Conservation (phyloP, 2,329 filamentous ascomycete genomes). For the Penicillium fuscoglaucum region DNA sequence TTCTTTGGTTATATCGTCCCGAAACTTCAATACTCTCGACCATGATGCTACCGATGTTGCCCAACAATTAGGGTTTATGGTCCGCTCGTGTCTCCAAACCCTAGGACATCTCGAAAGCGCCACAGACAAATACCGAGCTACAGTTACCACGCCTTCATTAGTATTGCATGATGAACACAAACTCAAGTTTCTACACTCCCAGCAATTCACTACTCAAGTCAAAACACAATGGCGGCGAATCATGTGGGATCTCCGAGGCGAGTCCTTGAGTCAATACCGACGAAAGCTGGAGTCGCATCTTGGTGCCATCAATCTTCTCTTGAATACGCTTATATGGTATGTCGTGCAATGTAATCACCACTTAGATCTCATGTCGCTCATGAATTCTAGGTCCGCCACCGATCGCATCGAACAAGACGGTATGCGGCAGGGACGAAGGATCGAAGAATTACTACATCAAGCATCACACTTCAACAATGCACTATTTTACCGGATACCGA, state of each 20-base stretch:
- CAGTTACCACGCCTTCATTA: not conserved
- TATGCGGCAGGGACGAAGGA: not conserved
- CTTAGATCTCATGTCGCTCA: not conserved
- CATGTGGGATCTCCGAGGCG: slow-evolving; percentile 3
- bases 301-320: not conserved
- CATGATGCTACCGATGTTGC: not conserved
- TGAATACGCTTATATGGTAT: slow-evolving; percentile 3
- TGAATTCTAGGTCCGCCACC: not conserved
- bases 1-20: not conserved
- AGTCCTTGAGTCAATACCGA: slow-evolving; percentile 4
- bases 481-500: not conserved
- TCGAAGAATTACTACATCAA: not conserved
- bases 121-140: not conserved
- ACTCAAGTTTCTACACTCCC: not conserved
- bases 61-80: not conserved
- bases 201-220: not conserved
- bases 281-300: slow-evolving; percentile 8
- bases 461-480: not conserved
- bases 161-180: not conserved
- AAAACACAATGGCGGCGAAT: slow-evolving; percentile 3
- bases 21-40: not conserved
- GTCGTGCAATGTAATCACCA: not conserved
- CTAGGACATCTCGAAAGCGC: not conserved
- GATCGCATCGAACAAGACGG: slow-evolving; percentile 6
- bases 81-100: not conserved